Base-by-base conservation (phyloP, 192 early-diverging fungal species). In the Coemansia sp. region DNA sequence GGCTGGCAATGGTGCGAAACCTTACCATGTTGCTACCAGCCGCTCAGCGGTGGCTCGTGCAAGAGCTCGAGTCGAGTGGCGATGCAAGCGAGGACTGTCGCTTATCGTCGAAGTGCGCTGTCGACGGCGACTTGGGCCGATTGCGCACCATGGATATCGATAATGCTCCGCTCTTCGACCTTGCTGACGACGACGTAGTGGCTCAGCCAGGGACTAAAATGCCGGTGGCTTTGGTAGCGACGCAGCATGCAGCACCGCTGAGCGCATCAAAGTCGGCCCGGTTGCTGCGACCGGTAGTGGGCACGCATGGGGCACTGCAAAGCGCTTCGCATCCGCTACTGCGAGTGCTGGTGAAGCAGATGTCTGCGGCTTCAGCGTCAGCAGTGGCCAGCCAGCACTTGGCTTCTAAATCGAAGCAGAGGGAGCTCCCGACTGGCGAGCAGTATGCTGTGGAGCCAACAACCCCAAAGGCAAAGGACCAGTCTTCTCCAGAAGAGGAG, bases 21-120 rank as follows among this genome's bases (percentile, higher is more conserved):
- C 71, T 82, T 11, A 46, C 29, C 24, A 65, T 82, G 71, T 64
- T 82, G 56, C 57, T 82, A 1, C 79, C 79, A 1, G 70, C 57
- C 15, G 79, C 79, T 9, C 79, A 82, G 59, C 43, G 68, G 17
- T 73, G 64, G 46, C 60, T 71, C 11, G 60, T 73, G 8, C 64
- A 74, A 3, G 71, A 79, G 56, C 64, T 70, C 19, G 67, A 74
- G 22, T 27, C 47, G 24, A 27, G 47, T 51, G 9, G 47, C 22
- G 47, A 51, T 51, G 32, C 56, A 15, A 32, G 54, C 14, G 35
- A 14, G 35, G 31, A 57, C 31, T 19, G 54, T 27, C 54, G 29
- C 54, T 15, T 24, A 47, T 11, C 45, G 20, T 47, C 45, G 45
- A 47, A 24, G 20, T 7, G 5, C 22, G 6, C n/a, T n/a, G n/a